phyloP scores from a whole-genome alignment of 352 stramenopile genomes.

The Phytophthora meadii region DNA sequence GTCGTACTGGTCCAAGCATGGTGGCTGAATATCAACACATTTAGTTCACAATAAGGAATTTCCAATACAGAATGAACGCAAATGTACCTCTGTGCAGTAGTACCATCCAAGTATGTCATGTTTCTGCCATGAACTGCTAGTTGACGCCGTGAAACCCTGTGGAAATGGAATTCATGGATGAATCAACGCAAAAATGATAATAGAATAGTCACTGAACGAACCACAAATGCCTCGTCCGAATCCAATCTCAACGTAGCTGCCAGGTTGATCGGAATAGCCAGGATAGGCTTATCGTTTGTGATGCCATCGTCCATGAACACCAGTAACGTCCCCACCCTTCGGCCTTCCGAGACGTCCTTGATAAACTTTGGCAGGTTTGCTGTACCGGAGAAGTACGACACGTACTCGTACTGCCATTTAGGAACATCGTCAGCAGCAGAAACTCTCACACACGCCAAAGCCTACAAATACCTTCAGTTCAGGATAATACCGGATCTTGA shows the following conservation, averaged over 20 bases:
- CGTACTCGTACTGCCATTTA: constrained; percentile 58
- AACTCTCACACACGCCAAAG: not conserved
- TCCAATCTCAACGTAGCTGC: constrained; percentile 80
- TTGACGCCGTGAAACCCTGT: constrained; percentile 91
- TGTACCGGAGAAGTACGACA: constrained; percentile 71
- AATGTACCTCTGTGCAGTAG: constrained; percentile 83
- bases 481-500: constrained; percentile 90
- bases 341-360: constrained; percentile 88
- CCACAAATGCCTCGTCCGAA: constrained; percentile 81
- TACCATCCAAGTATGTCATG: constrained; percentile 93
- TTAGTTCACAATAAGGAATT: not conserved
- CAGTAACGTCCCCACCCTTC: constrained; percentile 82
- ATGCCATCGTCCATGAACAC: constrained; percentile 92
- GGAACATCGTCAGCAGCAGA: not conserved
- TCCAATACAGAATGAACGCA: not conserved
- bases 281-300: constrained; percentile 63
- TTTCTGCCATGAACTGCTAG: constrained; percentile 89
- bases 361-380: constrained; percentile 64
- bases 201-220: constrained; percentile 19
- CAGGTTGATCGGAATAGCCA: constrained; percentile 92
- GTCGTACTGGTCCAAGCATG: constrained; percentile 74
- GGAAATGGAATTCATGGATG: not conserved
- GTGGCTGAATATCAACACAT: constrained; percentile 44
- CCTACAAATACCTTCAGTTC: constrained; percentile 60
- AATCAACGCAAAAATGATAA: not conserved